A percentile compares a stretch with the other conserved stretches of the same genome.
Evolutionary conservation across 1,284 basidiomycete genomes (phyloP).

Genomic region (Tremellales sp.): DNA sequence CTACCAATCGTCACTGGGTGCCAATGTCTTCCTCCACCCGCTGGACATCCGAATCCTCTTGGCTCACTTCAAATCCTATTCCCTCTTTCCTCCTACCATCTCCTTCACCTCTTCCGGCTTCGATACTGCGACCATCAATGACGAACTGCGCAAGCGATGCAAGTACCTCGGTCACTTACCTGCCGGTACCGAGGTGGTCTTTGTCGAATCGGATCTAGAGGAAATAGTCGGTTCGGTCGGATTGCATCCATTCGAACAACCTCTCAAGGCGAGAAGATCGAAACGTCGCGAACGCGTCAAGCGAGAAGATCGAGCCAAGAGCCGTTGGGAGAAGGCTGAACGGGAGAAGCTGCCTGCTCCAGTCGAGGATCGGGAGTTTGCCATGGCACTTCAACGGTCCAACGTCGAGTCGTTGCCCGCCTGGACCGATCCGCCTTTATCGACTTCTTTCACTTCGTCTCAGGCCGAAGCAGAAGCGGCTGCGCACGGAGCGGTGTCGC

Average conservation of each 20-base stretch:
- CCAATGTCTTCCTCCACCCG: slow-evolving; percentile 89
- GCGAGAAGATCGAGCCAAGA: slow-evolving; percentile 77
- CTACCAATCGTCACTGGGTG: slow-evolving; percentile 90
- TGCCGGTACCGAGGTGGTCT: slow-evolving; percentile 86
- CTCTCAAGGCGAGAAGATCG: slow-evolving; percentile 68
- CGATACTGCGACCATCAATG: slow-evolving; percentile 65
- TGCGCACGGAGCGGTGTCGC: not conserved
- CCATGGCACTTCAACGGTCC: slow-evolving; percentile 33
- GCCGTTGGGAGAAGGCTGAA: slow-evolving; percentile 67
- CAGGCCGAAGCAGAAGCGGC: slow-evolving; percentile 3
- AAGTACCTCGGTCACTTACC: slow-evolving; percentile 93
- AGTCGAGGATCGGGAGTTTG: slow-evolving; percentile 32
- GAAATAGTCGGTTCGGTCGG: slow-evolving; percentile 68
- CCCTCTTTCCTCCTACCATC: slow-evolving; percentile 78
- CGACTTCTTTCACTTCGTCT: slow-evolving; percentile 12
- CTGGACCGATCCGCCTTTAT: slow-evolving; percentile 5
- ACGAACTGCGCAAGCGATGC: slow-evolving; percentile 86
- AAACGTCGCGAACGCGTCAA: slow-evolving; percentile 70
- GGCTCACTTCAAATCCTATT: slow-evolving; percentile 75
- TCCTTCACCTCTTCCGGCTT: slow-evolving; percentile 72
- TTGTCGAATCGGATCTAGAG: slow-evolving; percentile 82
- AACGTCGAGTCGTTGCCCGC: slow-evolving; percentile 16
- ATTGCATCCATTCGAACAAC: slow-evolving; percentile 71
- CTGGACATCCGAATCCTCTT: slow-evolving; percentile 92
- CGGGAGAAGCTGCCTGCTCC: slow-evolving; percentile 55